Conservation (phyloP, 202 grass and related monocot genomes). For the Zoysia matrella region DNA sequence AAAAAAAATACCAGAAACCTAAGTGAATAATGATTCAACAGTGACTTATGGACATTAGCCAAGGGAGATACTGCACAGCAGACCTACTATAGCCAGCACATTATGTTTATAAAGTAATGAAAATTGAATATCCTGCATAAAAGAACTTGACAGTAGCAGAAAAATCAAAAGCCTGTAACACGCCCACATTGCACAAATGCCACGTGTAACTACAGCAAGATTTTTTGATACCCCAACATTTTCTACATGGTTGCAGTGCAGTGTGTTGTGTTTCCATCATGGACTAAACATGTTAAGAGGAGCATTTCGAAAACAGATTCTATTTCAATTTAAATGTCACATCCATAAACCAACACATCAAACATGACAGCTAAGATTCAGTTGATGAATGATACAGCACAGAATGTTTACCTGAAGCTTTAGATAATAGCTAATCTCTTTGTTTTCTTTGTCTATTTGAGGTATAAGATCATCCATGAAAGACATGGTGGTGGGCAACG, state of each 20-base stretch:
- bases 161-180: neutral
- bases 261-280: too few species aligned
- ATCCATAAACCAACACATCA: too few species aligned
- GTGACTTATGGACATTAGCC: neutral
- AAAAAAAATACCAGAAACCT: neutral
- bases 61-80: neutral
- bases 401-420: slow-evolving; percentile 46
- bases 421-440: slow-evolving; percentile 49
- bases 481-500: neutral
- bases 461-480: slow-evolving; percentile 41
- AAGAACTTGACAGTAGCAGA: neutral
- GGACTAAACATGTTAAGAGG: too few species aligned
- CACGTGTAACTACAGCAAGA: neutral
- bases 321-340: too few species aligned
- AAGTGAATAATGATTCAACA: neutral
- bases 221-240: neutral
- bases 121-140: neutral
- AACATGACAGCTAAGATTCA: too few species aligned
- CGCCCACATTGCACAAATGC: neutral
- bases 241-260: neutral
- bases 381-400: neutral
- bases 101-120: neutral
- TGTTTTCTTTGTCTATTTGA: slow-evolving; percentile 58
- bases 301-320: too few species aligned
- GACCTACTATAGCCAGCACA: neutral